These are phyloP conservation scores for Magnusiomyces magnusii DNA, from an alignment of 1,139 yeast genomes.

Conservation along the genomic window DNA sequence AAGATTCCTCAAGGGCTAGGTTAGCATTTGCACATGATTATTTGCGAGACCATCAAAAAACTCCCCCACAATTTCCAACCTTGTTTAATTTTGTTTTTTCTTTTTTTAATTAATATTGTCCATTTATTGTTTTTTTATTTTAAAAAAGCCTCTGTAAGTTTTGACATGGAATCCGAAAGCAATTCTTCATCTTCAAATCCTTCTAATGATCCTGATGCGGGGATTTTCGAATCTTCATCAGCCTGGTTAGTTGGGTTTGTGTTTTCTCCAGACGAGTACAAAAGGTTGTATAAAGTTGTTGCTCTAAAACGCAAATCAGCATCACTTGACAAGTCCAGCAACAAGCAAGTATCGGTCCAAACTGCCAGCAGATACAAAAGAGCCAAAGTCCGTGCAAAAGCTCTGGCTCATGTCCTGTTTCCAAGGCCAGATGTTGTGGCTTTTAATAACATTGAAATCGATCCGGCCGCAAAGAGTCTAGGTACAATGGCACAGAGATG, in stretches of 20 bases:
- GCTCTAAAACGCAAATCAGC: background rate
- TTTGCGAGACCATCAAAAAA: background rate
- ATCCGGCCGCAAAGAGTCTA: background rate
- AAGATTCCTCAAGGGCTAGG: background rate
- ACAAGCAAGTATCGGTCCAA: no score
- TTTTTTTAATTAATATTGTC: background rate
- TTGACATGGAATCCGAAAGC: background rate
- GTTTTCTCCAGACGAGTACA: conserved; percentile 3
- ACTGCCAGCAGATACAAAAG: background rate
- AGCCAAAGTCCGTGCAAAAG: conserved; percentile 1
- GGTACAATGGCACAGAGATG: background rate
- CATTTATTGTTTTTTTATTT: no score
- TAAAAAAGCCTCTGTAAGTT: background rate
- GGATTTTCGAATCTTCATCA: conserved; percentile 3
- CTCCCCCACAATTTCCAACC: background rate
- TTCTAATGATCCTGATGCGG: background rate
- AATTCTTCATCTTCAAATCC: background rate
- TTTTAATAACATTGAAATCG: background rate
- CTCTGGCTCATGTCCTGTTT: background rate
- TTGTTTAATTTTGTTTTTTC: no score
- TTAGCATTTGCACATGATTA: background rate
- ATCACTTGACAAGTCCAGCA: no score
- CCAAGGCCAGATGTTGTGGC: conserved; percentile 1
- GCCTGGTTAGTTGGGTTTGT: conserved; percentile 5
- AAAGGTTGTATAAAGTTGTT: background rate